A percentile compares a stretch with the other conserved stretches of the same genome.
Conservation (phyloP, 129 eudicot species). For the Mikania micrantha region DNA sequence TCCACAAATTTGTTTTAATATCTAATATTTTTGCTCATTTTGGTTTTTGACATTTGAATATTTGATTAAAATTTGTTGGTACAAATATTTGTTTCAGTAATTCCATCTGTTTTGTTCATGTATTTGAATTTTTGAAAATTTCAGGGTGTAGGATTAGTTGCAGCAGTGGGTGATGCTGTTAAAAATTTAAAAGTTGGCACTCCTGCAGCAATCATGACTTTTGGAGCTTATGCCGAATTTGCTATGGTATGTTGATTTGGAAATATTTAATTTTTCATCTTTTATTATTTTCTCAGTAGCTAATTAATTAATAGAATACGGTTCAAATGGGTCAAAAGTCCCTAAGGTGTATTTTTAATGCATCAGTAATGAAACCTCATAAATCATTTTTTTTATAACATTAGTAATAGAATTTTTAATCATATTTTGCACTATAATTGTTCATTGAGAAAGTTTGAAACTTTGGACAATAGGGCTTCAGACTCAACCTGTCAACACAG, state of each 20-base stretch:
- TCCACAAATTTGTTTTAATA: not conserved
- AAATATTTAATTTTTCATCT: not conserved
- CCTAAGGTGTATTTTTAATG: not conserved
- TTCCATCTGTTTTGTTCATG: not conserved
- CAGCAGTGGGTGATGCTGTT: constrained; percentile 83
- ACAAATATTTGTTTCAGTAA: not conserved
- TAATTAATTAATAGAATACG: not conserved
- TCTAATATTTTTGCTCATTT: not conserved
- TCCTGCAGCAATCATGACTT: constrained; percentile 90
- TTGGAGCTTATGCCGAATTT: constrained; percentile 90
- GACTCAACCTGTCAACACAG: not conserved
- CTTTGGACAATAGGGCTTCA: too few relatives aligned
- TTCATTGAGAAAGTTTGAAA: too few relatives aligned
- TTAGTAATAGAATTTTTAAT: not conserved
- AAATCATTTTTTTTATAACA: not conserved
- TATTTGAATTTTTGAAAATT: constrained; percentile 7
- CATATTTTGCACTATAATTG: not conserved
- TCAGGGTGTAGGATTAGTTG: constrained; percentile 93
- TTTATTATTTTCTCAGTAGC: not conserved
- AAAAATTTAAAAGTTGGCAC: constrained; percentile 61
- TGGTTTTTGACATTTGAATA: not conserved
- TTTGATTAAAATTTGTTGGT: not conserved
- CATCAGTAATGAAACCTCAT: not conserved
- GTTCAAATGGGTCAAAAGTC: not conserved
- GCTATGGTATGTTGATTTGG: constrained; percentile 42